A percentile compares a stretch with the other conserved stretches of the same genome.
Conservation (phyloP, 2,329 filamentous ascomycete species). For the Penicillium frequentans region DNA sequence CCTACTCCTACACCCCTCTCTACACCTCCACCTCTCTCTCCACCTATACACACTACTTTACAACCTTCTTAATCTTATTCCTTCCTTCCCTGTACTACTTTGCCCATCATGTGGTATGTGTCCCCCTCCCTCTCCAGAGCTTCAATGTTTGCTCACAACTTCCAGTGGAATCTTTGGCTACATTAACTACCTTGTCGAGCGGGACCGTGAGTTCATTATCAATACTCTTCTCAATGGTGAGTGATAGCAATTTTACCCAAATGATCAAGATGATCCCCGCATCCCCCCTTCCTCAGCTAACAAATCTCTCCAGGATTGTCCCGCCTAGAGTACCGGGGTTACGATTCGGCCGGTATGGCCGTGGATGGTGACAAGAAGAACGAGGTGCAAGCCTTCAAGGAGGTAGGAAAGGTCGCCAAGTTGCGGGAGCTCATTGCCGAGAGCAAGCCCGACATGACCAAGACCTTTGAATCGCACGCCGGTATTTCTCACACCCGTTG, state of each 20-base stretch:
- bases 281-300: slow-evolving; percentile 7
- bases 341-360: slow-evolving; percentile 95
- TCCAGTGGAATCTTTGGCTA: slow-evolving; percentile 68
- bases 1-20: neutral
- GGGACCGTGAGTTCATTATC: slow-evolving; percentile 94
- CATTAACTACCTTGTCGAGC: slow-evolving; percentile 99
- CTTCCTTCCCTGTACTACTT: neutral
- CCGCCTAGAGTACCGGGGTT: slow-evolving; percentile 96
- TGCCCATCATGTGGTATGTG: slow-evolving; percentile 38
- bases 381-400: slow-evolving; percentile 95
- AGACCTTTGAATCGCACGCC: slow-evolving; percentile 96
- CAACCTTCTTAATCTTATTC: neutral
- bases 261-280: neutral
- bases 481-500: slow-evolving; percentile 98
- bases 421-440: slow-evolving; percentile 89
- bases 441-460: slow-evolving; percentile 78
- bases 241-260: neutral
- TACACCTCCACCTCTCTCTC: neutral
- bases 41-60: neutral
- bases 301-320: slow-evolving; percentile 66
- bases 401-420: slow-evolving; percentile 98
- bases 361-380: slow-evolving; percentile 99
- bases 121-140: neutral
- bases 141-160: neutral
- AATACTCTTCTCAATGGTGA: slow-evolving; percentile 93